phyloP scores from a whole-genome alignment of 148 eudicot genomes.

The Amaranthus hypochondriacus region DNA sequence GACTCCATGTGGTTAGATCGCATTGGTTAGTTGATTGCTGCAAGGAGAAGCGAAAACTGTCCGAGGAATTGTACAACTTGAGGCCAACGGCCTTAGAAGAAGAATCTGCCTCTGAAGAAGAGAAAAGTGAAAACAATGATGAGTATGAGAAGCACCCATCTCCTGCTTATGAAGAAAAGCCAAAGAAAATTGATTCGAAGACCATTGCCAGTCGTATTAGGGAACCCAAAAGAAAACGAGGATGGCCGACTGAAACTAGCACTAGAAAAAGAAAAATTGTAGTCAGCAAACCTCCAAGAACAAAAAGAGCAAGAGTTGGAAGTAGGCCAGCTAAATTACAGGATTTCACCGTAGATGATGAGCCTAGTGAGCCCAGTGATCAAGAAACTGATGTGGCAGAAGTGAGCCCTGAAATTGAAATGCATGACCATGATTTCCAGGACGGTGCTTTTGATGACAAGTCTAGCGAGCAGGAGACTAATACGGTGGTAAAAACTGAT shows the following conservation, averaged over 20 bases:
- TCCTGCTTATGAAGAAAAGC: slow-evolving; percentile 29
- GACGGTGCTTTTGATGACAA: slow-evolving; percentile 11
- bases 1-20: slow-evolving; percentile 54
- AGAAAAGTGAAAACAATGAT: slow-evolving; percentile 26
- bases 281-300: slow-evolving; percentile 45
- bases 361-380: slow-evolving; percentile 21
- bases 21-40: slow-evolving; percentile 86
- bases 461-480: slow-evolving; percentile 12
- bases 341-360: slow-evolving; percentile 37
- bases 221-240: slow-evolving; percentile 52
- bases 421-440: slow-evolving; percentile 7
- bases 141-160: slow-evolving; percentile 15
- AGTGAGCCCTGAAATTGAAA: slow-evolving; percentile 10
- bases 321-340: slow-evolving; percentile 57
- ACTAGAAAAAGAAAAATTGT: slow-evolving; percentile 31
- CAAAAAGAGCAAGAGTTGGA: slow-evolving; percentile 44
- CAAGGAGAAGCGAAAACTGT: slow-evolving; percentile 44
- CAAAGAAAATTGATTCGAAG: slow-evolving; percentile 16
- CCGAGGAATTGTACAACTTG: slow-evolving; percentile 55
- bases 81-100: slow-evolving; percentile 49
- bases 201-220: slow-evolving; percentile 20
- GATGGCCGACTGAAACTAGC: slow-evolving; percentile 40
- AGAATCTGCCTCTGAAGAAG: slow-evolving; percentile 40
- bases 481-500: slow-evolving; percentile 10
- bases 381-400: slow-evolving; percentile 9